Evolutionary conservation across 176 grass and related monocot species (phyloP).

Genomic region (Aegilops speltoides): DNA sequence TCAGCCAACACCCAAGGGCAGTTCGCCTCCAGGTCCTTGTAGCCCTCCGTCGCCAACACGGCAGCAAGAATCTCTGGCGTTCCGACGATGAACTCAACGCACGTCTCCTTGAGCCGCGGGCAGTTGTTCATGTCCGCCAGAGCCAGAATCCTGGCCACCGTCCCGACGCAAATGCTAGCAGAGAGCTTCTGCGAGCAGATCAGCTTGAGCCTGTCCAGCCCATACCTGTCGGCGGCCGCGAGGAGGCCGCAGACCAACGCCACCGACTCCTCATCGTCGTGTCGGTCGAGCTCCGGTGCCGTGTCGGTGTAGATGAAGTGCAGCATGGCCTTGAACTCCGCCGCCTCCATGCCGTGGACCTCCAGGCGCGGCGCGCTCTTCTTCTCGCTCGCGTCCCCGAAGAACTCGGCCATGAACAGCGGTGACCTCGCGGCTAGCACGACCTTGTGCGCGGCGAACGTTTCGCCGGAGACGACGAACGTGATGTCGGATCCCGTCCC

Average conservation of each 20-base stretch:
- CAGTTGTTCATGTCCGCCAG: not conserved
- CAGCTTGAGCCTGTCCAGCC: conserved; percentile 19
- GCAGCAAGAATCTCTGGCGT: not conserved
- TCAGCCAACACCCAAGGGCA: not conserved
- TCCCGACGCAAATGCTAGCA: conserved; percentile 11
- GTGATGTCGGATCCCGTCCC: not conserved
- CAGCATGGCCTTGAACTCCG: conserved; percentile 28
- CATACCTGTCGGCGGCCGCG: conserved; percentile 15
- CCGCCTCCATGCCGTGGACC: not conserved
- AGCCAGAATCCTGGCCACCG: not conserved
- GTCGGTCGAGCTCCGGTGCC: not conserved
- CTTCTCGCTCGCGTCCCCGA: too few relatives aligned
- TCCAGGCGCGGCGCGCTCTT: too few relatives aligned
- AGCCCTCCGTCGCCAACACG: not conserved
- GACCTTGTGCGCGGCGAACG: not conserved
- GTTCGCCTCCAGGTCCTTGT: not conserved
- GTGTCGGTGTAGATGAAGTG: conserved; percentile 32
- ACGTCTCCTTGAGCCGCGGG: not conserved
- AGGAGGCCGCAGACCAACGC: not conserved
- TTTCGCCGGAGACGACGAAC: not conserved
- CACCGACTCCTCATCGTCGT: not conserved
- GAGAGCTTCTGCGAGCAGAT: conserved; percentile 43
- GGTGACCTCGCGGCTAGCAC: not conserved
- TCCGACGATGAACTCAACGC: not conserved
- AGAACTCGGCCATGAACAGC: not conserved